Percentiles rank a stretch among this genome's conserved stretches.
These are phyloP conservation scores for Diplodia corticola DNA, from an alignment of 2,329 filamentous ascomycete species.

Conservation along the genomic window DNA sequence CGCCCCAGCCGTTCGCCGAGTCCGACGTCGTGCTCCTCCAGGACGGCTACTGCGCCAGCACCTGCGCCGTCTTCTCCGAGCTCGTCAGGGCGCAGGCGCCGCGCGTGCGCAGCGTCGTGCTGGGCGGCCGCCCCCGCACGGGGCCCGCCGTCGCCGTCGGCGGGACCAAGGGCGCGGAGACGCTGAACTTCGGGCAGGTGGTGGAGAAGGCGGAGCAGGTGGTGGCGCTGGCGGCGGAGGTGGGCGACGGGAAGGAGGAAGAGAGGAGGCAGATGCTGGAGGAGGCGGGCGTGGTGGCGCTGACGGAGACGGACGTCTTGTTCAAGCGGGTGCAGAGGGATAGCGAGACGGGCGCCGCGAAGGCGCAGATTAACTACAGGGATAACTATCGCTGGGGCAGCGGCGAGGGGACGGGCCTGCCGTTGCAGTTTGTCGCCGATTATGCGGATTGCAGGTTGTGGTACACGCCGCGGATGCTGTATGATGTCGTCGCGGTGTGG, in stretches of 20 bases:
- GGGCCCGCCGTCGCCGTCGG: constrained; percentile 48
- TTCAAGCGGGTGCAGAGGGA: neutral
- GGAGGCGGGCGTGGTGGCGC: constrained; percentile 28
- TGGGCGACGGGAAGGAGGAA: neutral
- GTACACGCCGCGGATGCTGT: constrained; percentile 56
- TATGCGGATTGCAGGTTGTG: constrained; percentile 63
- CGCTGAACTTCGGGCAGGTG: constrained; percentile 25
- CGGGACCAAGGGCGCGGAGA: constrained; percentile 47
- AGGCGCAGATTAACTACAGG: constrained; percentile 32
- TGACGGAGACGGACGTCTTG: neutral
- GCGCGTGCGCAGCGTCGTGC: constrained; percentile 46
- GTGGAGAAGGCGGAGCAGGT: neutral
- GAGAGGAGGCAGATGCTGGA: constrained; percentile 32
- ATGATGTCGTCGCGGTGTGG: constrained; percentile 57
- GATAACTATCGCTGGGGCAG: constrained; percentile 39
- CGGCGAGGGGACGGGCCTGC: constrained; percentile 31
- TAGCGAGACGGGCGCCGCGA: constrained; percentile 16
- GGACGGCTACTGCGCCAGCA: constrained; percentile 49
- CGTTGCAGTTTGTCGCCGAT: constrained; percentile 62
- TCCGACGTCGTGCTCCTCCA: constrained; percentile 45
- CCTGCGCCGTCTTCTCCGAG: constrained; percentile 50
- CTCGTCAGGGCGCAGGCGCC: constrained; percentile 46
- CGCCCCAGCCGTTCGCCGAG: constrained; percentile 39
- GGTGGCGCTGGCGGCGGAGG: neutral
- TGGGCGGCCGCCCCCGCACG: constrained; percentile 39